Conservation (phyloP, 108 stramenopile species). For the Parietichytrium sp. region DNA sequence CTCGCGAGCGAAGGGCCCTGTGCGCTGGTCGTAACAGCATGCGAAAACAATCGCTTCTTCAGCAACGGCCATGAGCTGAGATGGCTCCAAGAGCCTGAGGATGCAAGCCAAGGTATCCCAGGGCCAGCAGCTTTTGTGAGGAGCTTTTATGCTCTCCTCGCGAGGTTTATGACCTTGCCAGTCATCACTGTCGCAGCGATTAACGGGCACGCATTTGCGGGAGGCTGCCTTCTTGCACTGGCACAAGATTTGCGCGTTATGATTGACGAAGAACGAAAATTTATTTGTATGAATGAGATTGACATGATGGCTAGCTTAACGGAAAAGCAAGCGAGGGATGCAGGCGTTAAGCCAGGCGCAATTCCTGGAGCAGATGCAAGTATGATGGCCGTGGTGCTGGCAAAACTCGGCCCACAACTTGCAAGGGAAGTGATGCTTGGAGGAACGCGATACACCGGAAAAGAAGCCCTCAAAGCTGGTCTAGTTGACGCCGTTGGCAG, state of each 20-base stretch:
- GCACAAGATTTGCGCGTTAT: constrained; percentile 70
- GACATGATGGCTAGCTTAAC: too few species aligned
- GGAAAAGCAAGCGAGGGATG: too few species aligned
- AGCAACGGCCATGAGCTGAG: constrained; percentile 65
- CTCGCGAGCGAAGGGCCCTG: too few species aligned
- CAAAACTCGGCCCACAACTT: too few species aligned
- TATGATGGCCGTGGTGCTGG: too few species aligned
- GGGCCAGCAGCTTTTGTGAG: background rate
- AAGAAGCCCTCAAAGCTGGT: too few species aligned
- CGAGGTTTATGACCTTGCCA: constrained; percentile 56
- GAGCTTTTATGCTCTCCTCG: constrained; percentile 46
- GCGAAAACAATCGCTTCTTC: constrained; percentile 66
- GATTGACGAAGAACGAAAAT: constrained; percentile 61
- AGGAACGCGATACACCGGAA: too few species aligned
- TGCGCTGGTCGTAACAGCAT: background rate
- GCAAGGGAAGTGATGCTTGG: too few species aligned
- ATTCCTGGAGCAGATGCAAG: too few species aligned
- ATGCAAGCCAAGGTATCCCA: background rate
- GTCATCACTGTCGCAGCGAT: constrained; percentile 62
- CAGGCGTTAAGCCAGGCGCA: too few species aligned
- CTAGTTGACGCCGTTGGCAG: too few species aligned
- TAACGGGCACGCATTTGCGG: constrained; percentile 70
- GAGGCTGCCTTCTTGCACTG: constrained; percentile 64
- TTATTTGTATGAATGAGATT: constrained; percentile 63
- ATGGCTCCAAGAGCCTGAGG: constrained; percentile 45